phyloP scores from a whole-genome alignment of 2,329 filamentous ascomycete genomes.

The Epichloe baconii region DNA sequence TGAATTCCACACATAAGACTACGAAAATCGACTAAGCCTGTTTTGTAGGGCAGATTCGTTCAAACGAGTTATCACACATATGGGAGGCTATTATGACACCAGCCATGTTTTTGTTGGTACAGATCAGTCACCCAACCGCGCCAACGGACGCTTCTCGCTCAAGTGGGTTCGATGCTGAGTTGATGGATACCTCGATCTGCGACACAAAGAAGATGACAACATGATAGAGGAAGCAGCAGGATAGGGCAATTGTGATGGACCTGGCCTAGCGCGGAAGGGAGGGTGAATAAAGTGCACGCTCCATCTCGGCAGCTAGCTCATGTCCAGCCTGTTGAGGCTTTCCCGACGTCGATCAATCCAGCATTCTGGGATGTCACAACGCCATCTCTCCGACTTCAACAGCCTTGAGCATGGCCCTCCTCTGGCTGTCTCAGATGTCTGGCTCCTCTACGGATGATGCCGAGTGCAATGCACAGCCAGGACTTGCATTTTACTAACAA shows the following conservation, averaged over 20 bases:
- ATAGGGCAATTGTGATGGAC: neutral
- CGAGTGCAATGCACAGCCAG: neutral
- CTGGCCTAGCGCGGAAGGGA: neutral
- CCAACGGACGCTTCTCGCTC: neutral
- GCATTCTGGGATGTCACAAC: conserved; percentile 2
- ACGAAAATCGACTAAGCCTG: neutral
- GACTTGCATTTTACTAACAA: neutral
- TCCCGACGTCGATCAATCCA: conserved; percentile 8
- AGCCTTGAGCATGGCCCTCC: neutral
- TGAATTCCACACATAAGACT: neutral
- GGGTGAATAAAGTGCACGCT: neutral
- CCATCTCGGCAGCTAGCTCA: neutral
- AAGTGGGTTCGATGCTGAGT: neutral
- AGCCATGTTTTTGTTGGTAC: too few relatives aligned
- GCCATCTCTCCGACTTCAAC: neutral
- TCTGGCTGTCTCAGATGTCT: conserved; percentile 1
- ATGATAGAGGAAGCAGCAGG: neutral
- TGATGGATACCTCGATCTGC: too few relatives aligned
- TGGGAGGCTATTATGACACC: too few relatives aligned
- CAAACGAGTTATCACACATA: too few relatives aligned
- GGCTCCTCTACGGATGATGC: conserved; percentile 1
- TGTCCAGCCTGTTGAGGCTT: conserved; percentile 2
- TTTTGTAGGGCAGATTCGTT: too few relatives aligned
- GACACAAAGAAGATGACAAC: too few relatives aligned
- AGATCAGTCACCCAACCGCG: too few relatives aligned